phyloP scores from a whole-genome alignment of 2,329 filamentous ascomycete species.

The Aspergillus neoniger region DNA sequence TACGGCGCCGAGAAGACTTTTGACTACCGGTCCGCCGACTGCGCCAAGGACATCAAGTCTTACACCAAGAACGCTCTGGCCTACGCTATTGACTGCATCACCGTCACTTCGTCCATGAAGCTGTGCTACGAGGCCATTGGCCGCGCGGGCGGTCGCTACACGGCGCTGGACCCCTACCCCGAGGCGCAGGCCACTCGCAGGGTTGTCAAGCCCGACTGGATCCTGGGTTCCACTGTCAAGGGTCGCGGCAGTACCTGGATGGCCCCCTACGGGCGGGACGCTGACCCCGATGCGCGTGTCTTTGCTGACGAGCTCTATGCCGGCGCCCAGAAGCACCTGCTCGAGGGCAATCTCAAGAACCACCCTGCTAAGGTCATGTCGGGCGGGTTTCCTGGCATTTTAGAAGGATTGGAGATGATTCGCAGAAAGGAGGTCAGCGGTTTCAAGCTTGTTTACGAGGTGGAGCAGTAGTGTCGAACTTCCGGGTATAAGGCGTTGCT shows the following conservation, averaged over 20 bases:
- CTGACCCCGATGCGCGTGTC: background rate
- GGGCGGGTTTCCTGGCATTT: background rate
- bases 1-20: slow-evolving; percentile 8
- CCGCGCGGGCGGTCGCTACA: slow-evolving; percentile 28
- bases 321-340: background rate
- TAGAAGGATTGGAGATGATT: background rate
- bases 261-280: background rate
- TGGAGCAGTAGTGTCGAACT: too few species aligned
- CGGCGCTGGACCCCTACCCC: slow-evolving; percentile 20
- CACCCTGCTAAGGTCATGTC: background rate
- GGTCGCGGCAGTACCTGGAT: background rate
- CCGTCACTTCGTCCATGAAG: slow-evolving; percentile 32
- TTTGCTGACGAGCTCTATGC: background rate
- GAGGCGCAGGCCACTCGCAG: background rate
- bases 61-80: slow-evolving; percentile 41
- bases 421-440: background rate
- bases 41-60: slow-evolving; percentile 30
- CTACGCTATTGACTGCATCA: slow-evolving; percentile 48
- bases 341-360: background rate
- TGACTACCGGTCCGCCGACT: slow-evolving; percentile 3
- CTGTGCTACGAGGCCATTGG: slow-evolving; percentile 38
- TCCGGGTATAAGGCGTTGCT: too few species aligned
- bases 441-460: background rate
- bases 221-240: background rate
- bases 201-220: slow-evolving; percentile 9